Conservation (phyloP, 371 early-diverging fungal genomes). For the Apophysomyces trapeziformis region DNA sequence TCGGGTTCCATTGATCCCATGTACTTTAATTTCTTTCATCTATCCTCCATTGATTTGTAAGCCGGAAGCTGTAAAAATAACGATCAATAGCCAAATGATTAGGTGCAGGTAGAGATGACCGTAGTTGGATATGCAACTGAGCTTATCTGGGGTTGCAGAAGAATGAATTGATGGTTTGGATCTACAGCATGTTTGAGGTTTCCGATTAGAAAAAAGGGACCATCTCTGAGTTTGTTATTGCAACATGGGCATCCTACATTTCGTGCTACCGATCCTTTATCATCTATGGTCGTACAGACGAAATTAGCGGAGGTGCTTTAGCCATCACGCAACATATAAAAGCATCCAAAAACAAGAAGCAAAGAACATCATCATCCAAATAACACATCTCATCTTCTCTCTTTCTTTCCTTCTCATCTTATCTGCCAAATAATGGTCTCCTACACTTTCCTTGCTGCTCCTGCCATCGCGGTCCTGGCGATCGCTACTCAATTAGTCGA, state of each 20-base stretch:
- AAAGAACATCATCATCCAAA: background rate
- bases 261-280: background rate
- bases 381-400: background rate
- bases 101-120: background rate
- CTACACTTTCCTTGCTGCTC: slow-evolving; percentile 8
- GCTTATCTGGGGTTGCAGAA: background rate
- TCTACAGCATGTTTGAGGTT: no score
- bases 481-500: slow-evolving; percentile 14
- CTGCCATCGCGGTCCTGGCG: slow-evolving; percentile 11
- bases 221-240: slow-evolving; percentile 2
- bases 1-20: no score
- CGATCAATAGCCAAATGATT: no score
- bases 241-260: background rate
- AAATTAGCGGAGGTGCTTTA: background rate
- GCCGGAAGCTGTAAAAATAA: no score
- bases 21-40: no score
- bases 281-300: background rate
- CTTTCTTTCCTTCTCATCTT: background rate
- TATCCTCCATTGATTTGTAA: no score
- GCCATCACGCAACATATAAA: background rate
- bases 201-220: background rate
- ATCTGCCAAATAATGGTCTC: slow-evolving; percentile 4
- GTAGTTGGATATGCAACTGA: background rate
- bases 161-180: background rate
- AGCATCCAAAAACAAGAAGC: background rate